These are phyloP conservation scores for Gremmenia infestans DNA, from an alignment of 2,329 filamentous ascomycete species.

Conservation along the genomic window DNA sequence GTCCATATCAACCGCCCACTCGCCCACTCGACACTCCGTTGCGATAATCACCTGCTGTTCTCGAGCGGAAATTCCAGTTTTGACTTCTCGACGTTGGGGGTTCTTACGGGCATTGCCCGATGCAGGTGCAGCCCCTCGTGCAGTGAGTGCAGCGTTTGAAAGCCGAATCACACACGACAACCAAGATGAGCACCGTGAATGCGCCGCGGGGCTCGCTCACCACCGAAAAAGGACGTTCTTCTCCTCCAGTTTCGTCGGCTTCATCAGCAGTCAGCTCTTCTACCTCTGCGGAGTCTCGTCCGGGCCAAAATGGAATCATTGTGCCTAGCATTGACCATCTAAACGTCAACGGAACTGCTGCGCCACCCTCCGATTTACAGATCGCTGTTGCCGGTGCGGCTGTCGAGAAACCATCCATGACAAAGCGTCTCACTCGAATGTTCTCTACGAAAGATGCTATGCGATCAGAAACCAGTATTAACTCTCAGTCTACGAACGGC, in stretches of 20 bases:
- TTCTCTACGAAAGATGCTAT: conserved; percentile 53
- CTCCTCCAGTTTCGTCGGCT: conserved; percentile 23
- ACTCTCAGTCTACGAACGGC: conserved; percentile 14
- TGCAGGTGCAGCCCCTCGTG: not conserved
- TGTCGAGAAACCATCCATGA: conserved; percentile 54
- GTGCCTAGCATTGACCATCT: conserved; percentile 22
- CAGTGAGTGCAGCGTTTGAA: not conserved
- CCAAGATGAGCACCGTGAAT: conserved; percentile 28
- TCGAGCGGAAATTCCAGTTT: too few species aligned
- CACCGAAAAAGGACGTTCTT: conserved; percentile 20
- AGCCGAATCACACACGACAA: not conserved
- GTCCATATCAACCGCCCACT: not conserved
- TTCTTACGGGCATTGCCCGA: too few species aligned
- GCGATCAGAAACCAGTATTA: conserved; percentile 23
- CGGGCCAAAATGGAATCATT: conserved; percentile 22
- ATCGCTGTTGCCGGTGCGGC: conserved; percentile 18
- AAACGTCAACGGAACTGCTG: conserved; percentile 25
- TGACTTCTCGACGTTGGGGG: too few species aligned
- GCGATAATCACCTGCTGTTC: not conserved
- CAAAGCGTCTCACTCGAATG: conserved; percentile 60
- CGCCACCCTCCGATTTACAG: conserved; percentile 28
- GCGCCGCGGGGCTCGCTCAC: conserved; percentile 18
- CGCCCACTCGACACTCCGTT: not conserved
- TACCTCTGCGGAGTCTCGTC: conserved; percentile 15
- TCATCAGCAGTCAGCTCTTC: conserved; percentile 17